Evolutionary conservation across 768 basidiomycete genomes (phyloP).

Genomic region (Sarcomyxa edulis): DNA sequence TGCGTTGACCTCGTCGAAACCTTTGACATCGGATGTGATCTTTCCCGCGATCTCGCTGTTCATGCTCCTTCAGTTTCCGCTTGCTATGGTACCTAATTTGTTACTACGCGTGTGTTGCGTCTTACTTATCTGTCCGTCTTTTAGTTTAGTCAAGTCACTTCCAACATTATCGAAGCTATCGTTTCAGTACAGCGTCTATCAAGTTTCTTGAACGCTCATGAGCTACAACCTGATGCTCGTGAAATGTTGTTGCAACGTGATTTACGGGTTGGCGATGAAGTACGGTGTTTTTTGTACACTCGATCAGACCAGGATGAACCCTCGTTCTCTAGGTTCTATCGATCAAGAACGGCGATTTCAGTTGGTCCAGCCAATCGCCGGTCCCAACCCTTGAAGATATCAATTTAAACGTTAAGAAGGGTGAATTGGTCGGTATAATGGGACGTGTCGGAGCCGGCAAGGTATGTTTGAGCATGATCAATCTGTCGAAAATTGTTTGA

Average conservation of each 20-base stretch:
- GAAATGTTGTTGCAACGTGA: slow-evolving; percentile 36
- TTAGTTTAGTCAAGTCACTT: slow-evolving; percentile 67
- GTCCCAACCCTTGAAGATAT: slow-evolving; percentile 75
- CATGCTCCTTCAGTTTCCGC: slow-evolving; percentile 81
- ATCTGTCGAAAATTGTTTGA: background rate
- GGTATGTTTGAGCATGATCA: slow-evolving; percentile 28
- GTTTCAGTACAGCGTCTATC: slow-evolving; percentile 81
- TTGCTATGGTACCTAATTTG: slow-evolving; percentile 64
- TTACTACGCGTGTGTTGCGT: slow-evolving; percentile 1
- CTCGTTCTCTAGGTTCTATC: slow-evolving; percentile 44
- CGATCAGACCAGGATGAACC: background rate
- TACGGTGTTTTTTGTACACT: slow-evolving; percentile 17
- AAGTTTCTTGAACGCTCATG: slow-evolving; percentile 68
- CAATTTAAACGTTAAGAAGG: slow-evolving; percentile 69
- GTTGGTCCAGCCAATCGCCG: slow-evolving; percentile 57
- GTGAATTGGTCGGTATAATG: slow-evolving; percentile 79
- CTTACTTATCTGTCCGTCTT: background rate
- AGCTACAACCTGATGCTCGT: slow-evolving; percentile 79
- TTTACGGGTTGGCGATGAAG: slow-evolving; percentile 58
- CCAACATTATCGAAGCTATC: slow-evolving; percentile 79
- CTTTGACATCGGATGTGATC: slow-evolving; percentile 85
- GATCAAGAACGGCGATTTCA: slow-evolving; percentile 75
- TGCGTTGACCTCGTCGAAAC: slow-evolving; percentile 51
- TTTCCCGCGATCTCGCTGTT: slow-evolving; percentile 95
- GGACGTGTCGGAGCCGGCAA: slow-evolving; percentile 93